Percentiles rank a stretch among this genome's conserved stretches.
Conservation (phyloP, 345 rosid species). For the Conringia planisiliqua region DNA sequence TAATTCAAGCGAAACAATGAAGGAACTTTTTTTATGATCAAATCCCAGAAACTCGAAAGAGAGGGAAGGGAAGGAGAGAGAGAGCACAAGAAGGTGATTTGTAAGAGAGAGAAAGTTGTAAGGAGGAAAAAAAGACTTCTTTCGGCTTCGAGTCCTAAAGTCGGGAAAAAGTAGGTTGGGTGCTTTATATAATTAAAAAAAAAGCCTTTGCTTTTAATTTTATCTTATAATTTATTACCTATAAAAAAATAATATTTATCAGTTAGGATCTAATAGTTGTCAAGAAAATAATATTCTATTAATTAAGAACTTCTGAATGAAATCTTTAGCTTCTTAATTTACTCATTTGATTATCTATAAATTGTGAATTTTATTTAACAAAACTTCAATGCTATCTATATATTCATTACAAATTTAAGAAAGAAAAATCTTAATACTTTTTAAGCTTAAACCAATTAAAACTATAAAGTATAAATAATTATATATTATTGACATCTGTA, state of each 20-base stretch:
- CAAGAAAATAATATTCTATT: background rate
- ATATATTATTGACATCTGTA: background rate
- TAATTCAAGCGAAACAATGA: constrained; percentile 10
- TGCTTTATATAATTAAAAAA: background rate
- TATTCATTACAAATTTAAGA: no score
- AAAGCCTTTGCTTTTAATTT: no score
- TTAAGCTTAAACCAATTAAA: no score
- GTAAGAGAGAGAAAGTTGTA: constrained; percentile 21
- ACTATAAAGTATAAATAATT: no score
- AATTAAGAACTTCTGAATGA: background rate
- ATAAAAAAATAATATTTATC: background rate
- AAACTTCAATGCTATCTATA: background rate
- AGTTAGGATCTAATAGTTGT: background rate
- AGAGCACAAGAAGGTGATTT: background rate
- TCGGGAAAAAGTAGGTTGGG: constrained; percentile 4
- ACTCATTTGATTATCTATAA: background rate
- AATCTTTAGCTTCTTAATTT: background rate
- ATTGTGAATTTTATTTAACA: background rate
- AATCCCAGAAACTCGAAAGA: constrained; percentile 12
- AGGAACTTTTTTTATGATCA: background rate
- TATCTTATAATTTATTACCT: background rate
- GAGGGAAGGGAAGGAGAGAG: background rate
- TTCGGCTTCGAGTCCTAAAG: background rate
- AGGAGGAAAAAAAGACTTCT: background rate
- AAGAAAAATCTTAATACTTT: no score